phyloP scores from a whole-genome alignment of 768 basidiomycete genomes.

The Chalciporus chontae region DNA sequence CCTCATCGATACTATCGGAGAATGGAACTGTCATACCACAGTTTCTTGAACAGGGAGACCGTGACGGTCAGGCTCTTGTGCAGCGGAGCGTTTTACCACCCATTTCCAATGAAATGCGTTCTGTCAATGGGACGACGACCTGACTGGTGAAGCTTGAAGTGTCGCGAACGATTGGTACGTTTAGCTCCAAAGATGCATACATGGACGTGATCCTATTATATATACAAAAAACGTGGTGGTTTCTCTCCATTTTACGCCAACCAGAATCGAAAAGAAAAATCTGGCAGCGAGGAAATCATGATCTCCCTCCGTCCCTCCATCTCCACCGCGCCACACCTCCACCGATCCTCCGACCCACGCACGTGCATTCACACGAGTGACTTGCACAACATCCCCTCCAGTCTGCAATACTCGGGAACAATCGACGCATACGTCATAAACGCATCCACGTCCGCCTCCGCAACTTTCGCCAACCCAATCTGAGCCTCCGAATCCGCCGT shows the following conservation, averaged over 20 bases:
- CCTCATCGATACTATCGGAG: not conserved
- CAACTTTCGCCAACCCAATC: conserved; percentile 76
- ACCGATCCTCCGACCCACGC: too few species aligned
- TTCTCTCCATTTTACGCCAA: not conserved
- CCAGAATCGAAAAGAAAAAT: too few species aligned
- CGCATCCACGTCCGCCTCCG: conserved; percentile 79
- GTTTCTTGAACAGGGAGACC: too few species aligned
- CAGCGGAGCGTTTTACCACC: too few species aligned
- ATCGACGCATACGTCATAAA: conserved; percentile 85
- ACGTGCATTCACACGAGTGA: conserved; percentile 37
- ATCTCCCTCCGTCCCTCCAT: too few species aligned
- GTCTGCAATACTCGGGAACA: conserved; percentile 76
- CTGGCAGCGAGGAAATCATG: too few species aligned
- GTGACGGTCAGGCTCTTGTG: too few species aligned
- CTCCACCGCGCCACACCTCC: too few species aligned
- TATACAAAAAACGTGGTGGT: conserved; percentile 3
- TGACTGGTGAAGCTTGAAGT: too few species aligned
- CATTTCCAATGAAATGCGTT: too few species aligned
- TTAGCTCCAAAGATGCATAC: not conserved
- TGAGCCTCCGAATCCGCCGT: conserved; percentile 72
- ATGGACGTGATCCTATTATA: conserved; percentile 17
- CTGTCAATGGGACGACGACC: too few species aligned
- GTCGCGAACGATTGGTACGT: too few species aligned
- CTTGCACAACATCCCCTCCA: conserved; percentile 78
- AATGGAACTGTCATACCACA: not conserved